phyloP scores from a whole-genome alignment of 208 protist species.

The Perkinsela sp. region DNA sequence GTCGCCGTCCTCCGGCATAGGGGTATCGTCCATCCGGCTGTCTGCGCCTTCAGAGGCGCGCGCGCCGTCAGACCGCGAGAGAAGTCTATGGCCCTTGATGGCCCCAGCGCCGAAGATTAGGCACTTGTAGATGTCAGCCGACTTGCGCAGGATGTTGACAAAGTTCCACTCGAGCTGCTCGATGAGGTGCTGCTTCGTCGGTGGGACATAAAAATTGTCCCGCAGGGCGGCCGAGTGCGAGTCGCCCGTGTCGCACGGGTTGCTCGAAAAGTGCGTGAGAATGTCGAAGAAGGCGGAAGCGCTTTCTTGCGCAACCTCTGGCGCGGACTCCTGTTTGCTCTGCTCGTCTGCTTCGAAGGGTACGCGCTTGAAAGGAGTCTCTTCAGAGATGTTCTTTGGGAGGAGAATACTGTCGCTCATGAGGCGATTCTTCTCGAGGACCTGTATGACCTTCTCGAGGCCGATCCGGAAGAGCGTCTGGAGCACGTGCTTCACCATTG shows the following conservation, averaged over 20 bases:
- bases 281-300: neutral
- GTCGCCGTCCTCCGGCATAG: neutral
- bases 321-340: neutral
- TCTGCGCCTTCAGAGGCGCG: neutral
- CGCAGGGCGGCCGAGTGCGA: neutral
- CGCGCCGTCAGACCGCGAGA: neutral
- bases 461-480: neutral
- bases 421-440: neutral
- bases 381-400: neutral
- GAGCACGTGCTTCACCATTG: neutral
- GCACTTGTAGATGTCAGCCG: neutral
- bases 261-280: neutral
- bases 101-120: neutral
- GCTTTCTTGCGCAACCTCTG: neutral
- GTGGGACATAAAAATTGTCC: neutral
- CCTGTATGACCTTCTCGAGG: neutral
- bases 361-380: neutral
- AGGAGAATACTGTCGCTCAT: neutral
- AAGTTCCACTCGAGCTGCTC: neutral
- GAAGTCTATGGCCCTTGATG: neutral
- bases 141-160: neutral
- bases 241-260: neutral
- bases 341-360: neutral
- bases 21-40: neutral
- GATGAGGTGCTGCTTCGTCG: constrained; percentile 1